phyloP scores from a whole-genome alignment of 2,329 filamentous ascomycete species.

The Dothideomycetidae sp. region DNA sequence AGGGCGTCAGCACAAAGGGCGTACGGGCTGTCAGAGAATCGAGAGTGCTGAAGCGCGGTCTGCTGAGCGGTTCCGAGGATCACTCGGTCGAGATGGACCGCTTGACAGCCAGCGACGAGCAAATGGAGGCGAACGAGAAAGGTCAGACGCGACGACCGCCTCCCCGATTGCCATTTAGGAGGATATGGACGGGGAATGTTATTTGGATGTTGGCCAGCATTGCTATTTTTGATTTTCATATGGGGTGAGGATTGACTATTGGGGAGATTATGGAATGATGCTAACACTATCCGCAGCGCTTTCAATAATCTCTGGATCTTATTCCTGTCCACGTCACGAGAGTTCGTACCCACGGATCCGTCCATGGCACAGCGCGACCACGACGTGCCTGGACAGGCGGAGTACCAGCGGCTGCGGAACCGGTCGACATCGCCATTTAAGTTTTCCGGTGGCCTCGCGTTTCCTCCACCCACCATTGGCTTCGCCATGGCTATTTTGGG shows the following conservation, averaged over 20 bases:
- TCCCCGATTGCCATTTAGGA: slow-evolving; percentile 31
- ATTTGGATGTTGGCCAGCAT: slow-evolving; percentile 46
- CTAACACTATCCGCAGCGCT: slow-evolving; percentile 29
- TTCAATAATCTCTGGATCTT: slow-evolving; percentile 66
- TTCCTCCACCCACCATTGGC: slow-evolving; percentile 57
- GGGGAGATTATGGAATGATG: too few species aligned
- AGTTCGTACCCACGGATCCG: slow-evolving; percentile 27
- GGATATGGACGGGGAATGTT: slow-evolving; percentile 41
- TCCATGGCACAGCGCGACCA: slow-evolving; percentile 19
- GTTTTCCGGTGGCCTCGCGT: slow-evolving; percentile 61
- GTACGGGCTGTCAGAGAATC: slow-evolving; percentile 18
- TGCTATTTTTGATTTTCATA: slow-evolving; percentile 57
- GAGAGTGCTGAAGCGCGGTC: slow-evolving; percentile 18
- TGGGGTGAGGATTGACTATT: slow-evolving; percentile 37
- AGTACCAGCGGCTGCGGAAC: not conserved
- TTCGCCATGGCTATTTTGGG: slow-evolving; percentile 65
- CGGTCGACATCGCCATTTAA: slow-evolving; percentile 31
- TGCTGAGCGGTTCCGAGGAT: slow-evolving; percentile 19
- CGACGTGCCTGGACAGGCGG: slow-evolving; percentile 23
- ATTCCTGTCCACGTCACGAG: slow-evolving; percentile 58
- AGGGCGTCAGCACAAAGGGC: slow-evolving; percentile 11
- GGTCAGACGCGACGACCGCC: slow-evolving; percentile 24
- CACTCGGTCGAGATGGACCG: slow-evolving; percentile 22
- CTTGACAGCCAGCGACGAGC: slow-evolving; percentile 15
- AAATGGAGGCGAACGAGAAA: slow-evolving; percentile 18